Evolutionary conservation across 1,284 basidiomycete genomes (phyloP), one percentile per base, ranked within the genome.

Genomic region (Rhodotorula sp.): DNA sequence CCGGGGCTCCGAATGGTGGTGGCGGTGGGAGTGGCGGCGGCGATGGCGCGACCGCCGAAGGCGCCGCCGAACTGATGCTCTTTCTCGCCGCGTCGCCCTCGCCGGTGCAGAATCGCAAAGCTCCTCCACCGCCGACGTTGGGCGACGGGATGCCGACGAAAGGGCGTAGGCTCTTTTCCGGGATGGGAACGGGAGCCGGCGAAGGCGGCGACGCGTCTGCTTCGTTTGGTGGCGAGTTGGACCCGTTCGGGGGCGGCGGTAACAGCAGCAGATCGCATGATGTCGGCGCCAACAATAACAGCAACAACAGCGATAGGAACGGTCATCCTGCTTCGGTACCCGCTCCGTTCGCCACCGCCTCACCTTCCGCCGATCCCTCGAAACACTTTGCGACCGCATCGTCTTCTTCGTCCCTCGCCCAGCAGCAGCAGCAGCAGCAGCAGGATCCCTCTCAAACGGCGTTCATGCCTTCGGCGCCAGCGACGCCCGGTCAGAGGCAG

Each of bases 11-110:
- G 2, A 59, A 69, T 14, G 59, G 59, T 8, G 52, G 29, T n/a
- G 29, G 29, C 12, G 23, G 54, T 18, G 54, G n/a, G 7, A 26
- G 39, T 14, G 56, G 26, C 29, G 70, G 59, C 1, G 59, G 58
- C 10, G 67, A 51, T 7, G 70, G 65, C 16, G 67, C 68, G 29
- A 62, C 73, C 23, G 75, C 66, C 20, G 72, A 72, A 26, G 63
- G 63, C 21, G 78, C 78, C 34, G 78, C 78, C 7, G 78, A 79
- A 51, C 62, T 79, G n/a, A 79, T 79, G 78, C 78, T 79, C 47
- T 79, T 65, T 65, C 73, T 79, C 47, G 78, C 78, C 0, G 66
- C 70, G 20, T 75, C 71, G 21, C 78, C 78, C 5, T 70, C 66
- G 31, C 78, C 78, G 2, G 69, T 70, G 6, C 77, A 76, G 56